These are phyloP conservation scores for Strobilomyces echinocephalus DNA, from an alignment of 768 basidiomycete genomes.

Conservation along the genomic window DNA sequence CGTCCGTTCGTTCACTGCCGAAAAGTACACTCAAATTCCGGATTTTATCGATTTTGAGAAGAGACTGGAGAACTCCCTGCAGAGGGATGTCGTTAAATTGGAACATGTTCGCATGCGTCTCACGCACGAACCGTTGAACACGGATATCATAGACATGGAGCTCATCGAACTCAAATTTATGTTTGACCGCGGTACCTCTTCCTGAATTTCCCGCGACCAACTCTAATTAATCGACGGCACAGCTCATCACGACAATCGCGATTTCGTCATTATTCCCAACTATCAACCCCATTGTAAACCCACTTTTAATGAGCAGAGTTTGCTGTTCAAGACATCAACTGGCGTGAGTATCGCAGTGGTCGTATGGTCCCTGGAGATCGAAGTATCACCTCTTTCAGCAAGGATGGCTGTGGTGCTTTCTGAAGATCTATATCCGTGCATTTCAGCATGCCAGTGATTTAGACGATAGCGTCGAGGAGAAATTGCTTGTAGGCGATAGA, in stretches of 20 bases:
- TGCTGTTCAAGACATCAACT: constrained; percentile 57
- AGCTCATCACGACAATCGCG: constrained; percentile 86
- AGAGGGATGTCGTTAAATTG: constrained; percentile 75
- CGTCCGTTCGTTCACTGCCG: constrained; percentile 68
- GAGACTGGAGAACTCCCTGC: constrained; percentile 76
- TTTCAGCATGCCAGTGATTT: constrained; percentile 78
- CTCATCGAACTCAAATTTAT: constrained; percentile 80
- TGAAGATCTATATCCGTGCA: constrained; percentile 73
- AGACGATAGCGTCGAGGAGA: constrained; percentile 77
- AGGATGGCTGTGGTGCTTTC: constrained; percentile 67
- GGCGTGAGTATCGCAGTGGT: constrained; percentile 43
- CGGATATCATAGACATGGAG: constrained; percentile 77
- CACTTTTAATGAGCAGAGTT: constrained; percentile 62
- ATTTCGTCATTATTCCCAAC: constrained; percentile 71
- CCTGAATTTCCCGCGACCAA: background rate
- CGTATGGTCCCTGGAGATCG: background rate
- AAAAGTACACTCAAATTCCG: constrained; percentile 87
- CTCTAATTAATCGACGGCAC: constrained; percentile 12
- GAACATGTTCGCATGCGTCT: constrained; percentile 85
- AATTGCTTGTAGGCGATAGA: constrained; percentile 74
- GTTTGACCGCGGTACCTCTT: constrained; percentile 57
- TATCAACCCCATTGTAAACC: constrained; percentile 60
- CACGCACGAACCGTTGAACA: constrained; percentile 63
- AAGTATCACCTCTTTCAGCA: constrained; percentile 36
- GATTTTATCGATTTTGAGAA: constrained; percentile 83